Conservation (phyloP, 768 basidiomycete genomes). For the Russula griseocarnosa region DNA sequence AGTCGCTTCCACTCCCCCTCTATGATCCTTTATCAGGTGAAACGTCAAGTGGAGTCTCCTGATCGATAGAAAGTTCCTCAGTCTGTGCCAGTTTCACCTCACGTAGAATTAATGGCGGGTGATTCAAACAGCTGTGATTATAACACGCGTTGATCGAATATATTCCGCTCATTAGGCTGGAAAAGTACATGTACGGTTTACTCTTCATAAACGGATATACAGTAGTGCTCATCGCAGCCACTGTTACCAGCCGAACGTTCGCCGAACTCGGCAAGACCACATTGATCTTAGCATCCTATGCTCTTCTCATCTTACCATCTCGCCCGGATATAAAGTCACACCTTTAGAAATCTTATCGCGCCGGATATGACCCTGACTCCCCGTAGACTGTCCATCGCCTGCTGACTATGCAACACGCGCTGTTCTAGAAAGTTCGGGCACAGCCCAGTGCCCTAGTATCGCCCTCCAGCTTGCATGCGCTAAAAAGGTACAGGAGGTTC, state of each 20-base stretch:
- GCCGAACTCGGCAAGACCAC: constrained; percentile 60
- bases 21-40: no score
- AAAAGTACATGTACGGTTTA: constrained; percentile 68
- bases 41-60: no score
- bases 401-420: constrained; percentile 69
- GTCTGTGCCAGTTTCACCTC: not conserved
- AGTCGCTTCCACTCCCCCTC: no score
- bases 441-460: constrained; percentile 91
- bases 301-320: constrained; percentile 38
- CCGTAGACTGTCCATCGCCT: constrained; percentile 68
- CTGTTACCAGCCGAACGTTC: constrained; percentile 70
- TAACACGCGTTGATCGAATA: constrained; percentile 88
- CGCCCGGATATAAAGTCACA: constrained; percentile 36
- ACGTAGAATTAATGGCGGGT: constrained; percentile 41
- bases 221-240: constrained; percentile 49
- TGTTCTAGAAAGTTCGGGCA: constrained; percentile 70
- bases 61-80: no score
- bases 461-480: constrained; percentile 89
- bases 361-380: constrained; percentile 87
- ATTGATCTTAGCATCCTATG: constrained; percentile 37
- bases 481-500: constrained; percentile 92
- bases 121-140: constrained; percentile 82
- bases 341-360: constrained; percentile 77
- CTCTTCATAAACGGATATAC: not conserved
- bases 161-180: constrained; percentile 83